These are phyloP conservation scores for Diaporthe caulivora DNA, from an alignment of 2,329 filamentous ascomycete genomes.

Conservation along the genomic window DNA sequence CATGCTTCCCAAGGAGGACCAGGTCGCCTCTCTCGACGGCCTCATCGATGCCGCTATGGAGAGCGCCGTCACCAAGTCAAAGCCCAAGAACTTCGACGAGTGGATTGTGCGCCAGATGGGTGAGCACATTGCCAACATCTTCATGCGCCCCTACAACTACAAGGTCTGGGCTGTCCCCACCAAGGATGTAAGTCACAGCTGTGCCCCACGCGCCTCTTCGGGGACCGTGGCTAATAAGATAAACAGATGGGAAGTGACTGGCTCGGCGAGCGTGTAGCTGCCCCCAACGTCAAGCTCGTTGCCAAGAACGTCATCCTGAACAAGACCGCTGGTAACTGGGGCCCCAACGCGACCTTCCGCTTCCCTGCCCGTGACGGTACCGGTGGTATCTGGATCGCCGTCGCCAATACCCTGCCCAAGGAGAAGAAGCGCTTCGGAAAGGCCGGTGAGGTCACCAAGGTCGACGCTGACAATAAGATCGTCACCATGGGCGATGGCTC, in stretches of 20 bases:
- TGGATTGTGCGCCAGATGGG: slow-evolving; percentile 97
- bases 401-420: slow-evolving; percentile 91
- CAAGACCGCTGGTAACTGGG: slow-evolving; percentile 98
- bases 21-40: slow-evolving; percentile 93
- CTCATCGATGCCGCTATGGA: slow-evolving; percentile 95
- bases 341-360: slow-evolving; percentile 97
- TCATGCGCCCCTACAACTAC: slow-evolving; percentile 99
- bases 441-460: slow-evolving; percentile 84
- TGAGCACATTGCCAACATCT: slow-evolving; percentile 88
- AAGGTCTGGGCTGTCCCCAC: slow-evolving; percentile 99
- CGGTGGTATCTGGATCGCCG: slow-evolving; percentile 98
- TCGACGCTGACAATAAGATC: slow-evolving; percentile 87
- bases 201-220: not conserved
- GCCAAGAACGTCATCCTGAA: slow-evolving; percentile 95
- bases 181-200: slow-evolving; percentile 77
- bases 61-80: slow-evolving; percentile 86
- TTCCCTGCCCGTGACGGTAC: slow-evolving; percentile 97
- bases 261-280: slow-evolving; percentile 98
- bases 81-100: slow-evolving; percentile 97
- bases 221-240: slow-evolving; percentile 19
- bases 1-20: slow-evolving; percentile 96
- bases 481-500: slow-evolving; percentile 88
- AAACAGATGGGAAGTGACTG: slow-evolving; percentile 96
- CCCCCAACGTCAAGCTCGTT: slow-evolving; percentile 93
- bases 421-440: slow-evolving; percentile 93